Evolutionary conservation across 2,329 filamentous ascomycete species (phyloP).

Genomic region (Pseudocercospora pini-densiflorae): DNA sequence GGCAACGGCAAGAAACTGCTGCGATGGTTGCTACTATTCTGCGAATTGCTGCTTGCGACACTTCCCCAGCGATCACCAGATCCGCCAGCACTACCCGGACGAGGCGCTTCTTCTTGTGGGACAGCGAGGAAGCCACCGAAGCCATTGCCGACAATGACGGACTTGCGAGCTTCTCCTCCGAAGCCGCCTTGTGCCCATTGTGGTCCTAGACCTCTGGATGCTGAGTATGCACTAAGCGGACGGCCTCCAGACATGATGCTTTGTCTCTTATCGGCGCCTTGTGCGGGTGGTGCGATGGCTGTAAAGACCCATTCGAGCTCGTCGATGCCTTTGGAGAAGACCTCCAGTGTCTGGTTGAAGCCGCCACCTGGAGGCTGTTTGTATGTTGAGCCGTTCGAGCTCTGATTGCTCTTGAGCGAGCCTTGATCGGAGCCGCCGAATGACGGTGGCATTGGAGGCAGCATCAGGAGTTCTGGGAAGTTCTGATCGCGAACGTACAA

Average conservation of each 20-base stretch:
- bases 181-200: constrained; percentile 55
- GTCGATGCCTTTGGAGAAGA: constrained; percentile 69
- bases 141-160: constrained; percentile 68
- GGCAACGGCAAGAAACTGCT: constrained; percentile 37
- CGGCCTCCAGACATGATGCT: constrained; percentile 42
- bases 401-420: constrained; percentile 37
- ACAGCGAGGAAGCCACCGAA: constrained; percentile 69
- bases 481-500: constrained; percentile 85
- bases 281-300: constrained; percentile 56
- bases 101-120: constrained; percentile 55
- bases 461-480: constrained; percentile 79
- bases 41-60: constrained; percentile 8
- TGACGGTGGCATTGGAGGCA: constrained; percentile 66
- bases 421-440: constrained; percentile 45
- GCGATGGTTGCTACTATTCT: constrained; percentile 14
- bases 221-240: constrained; percentile 51
- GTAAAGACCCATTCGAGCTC: constrained; percentile 72
- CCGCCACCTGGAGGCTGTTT: constrained; percentile 27
- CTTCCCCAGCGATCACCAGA: constrained; percentile 25
- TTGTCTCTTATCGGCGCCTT: constrained; percentile 43
- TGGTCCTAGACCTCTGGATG: constrained; percentile 54
- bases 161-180: constrained; percentile 62
- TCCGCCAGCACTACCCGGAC: constrained; percentile 37
- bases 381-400: constrained; percentile 8
- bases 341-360: constrained; percentile 62